Base-by-base conservation (phyloP, 257 asterid species). In the Phtheirospermum japonicum region DNA sequence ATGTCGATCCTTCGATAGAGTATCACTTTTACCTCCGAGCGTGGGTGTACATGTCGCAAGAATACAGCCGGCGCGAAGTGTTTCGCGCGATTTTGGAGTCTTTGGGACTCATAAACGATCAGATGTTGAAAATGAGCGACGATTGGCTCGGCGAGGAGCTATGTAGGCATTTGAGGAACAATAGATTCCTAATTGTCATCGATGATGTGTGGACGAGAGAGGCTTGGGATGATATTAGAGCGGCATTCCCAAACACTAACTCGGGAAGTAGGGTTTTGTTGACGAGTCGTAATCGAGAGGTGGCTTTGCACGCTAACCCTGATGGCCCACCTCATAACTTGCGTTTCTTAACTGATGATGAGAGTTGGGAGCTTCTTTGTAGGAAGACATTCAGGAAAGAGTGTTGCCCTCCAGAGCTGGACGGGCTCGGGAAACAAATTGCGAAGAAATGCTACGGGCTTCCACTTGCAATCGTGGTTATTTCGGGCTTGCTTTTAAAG, bases 21-120 rank as follows among this genome's bases (percentile, higher is more conserved):
- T n/a, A n/a, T n/a, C n/a, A n/a, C n/a, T n/a, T n/a, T n/a, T n/a
- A n/a, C n/a, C n/a, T n/a, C 62, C 70, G 67, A 0, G 40, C 5
- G 0, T 77, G 85, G 88, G 77, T 73, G 0, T 69, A 69, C 9
- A 59, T 76, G 30, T n/a, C n/a, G n/a, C n/a, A n/a, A n/a, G n/a
- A n/a, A n/a, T n/a, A 69, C n/a, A 74, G 79, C 14, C 11, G 79
- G 48, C 60, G 67, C 52, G 65, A 53, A n/a, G n/a, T n/a, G n/a
- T n/a, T n/a, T n/a, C n/a, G n/a, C n/a, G n/a, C n/a, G n/a, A n/a
- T n/a, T n/a, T n/a, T n/a, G n/a, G n/a, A n/a, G n/a, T n/a, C n/a
- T n/a, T n/a, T n/a, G n/a, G n/a, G n/a, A n/a, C n/a, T n/a, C n/a
- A n/a, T n/a, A n/a, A n/a, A n/a, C n/a, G n/a, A n/a, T n/a, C n/a